A percentile compares a stretch with the other conserved stretches of the same genome.
Conservation (phyloP, 192 early-diverging fungal genomes). For the Mortierella antarctica region DNA sequence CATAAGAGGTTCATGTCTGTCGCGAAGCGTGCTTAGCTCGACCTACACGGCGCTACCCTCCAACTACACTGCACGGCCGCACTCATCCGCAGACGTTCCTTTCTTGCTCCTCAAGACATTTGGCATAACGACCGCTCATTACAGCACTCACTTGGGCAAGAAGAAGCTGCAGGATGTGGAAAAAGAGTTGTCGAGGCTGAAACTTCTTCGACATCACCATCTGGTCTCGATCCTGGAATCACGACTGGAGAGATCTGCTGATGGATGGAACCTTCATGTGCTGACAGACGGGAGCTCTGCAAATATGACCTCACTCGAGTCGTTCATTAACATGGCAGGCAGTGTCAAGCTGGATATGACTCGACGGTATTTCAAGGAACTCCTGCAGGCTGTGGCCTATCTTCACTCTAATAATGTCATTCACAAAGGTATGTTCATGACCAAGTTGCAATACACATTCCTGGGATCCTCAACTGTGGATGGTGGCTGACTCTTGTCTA, state of each 20-base stretch:
- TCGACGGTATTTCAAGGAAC: slow-evolving; percentile 73
- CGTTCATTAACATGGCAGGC: slow-evolving; percentile 74
- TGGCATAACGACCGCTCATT: slow-evolving; percentile 55
- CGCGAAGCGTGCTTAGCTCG: slow-evolving; percentile 43
- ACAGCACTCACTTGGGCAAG: slow-evolving; percentile 64
- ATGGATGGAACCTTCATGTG: slow-evolving; percentile 60
- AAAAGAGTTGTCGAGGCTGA: slow-evolving; percentile 67
- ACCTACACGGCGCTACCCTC: slow-evolving; percentile 50
- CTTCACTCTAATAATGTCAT: slow-evolving; percentile 75
- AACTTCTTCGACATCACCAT: slow-evolving; percentile 67
- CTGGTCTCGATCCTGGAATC: slow-evolving; percentile 69
- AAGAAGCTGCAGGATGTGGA: slow-evolving; percentile 68
- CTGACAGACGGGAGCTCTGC: slow-evolving; percentile 61
- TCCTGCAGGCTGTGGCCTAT: slow-evolving; percentile 70
- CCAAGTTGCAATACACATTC: not conserved
- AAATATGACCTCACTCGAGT: slow-evolving; percentile 66
- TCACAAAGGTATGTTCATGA: slow-evolving; percentile 62
- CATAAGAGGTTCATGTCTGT: slow-evolving; percentile 35
- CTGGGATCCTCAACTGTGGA: too few species aligned
- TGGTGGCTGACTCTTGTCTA: not conserved
- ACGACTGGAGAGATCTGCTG: slow-evolving; percentile 54
- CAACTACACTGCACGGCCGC: slow-evolving; percentile 53
- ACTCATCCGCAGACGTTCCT: slow-evolving; percentile 32
- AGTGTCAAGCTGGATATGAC: slow-evolving; percentile 64
- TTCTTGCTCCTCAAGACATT: slow-evolving; percentile 57